Percentiles rank a stretch among this genome's conserved stretches.
These are phyloP conservation scores for Astrothelium macrocarpum DNA, from an alignment of 495 filamentous ascomycete species.

Conservation along the genomic window DNA sequence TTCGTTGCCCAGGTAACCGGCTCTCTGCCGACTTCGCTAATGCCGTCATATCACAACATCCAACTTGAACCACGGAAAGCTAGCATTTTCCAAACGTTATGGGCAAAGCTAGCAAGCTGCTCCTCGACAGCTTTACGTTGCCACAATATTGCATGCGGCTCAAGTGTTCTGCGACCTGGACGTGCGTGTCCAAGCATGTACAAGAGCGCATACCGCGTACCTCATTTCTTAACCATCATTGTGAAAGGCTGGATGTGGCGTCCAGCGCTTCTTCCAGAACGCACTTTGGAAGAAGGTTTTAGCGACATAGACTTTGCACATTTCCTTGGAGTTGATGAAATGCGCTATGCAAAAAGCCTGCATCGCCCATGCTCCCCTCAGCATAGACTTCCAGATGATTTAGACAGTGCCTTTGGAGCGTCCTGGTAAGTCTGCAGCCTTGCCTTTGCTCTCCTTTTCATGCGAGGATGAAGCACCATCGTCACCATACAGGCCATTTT, in stretches of 20 bases:
- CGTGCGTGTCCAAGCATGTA: too few species aligned
- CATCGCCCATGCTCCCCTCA: conserved; percentile 16
- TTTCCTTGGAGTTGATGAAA: background rate
- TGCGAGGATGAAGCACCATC: conserved; percentile 38
- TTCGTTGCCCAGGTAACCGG: background rate
- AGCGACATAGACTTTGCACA: too few species aligned
- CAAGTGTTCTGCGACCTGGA: too few species aligned
- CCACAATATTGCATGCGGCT: too few species aligned
- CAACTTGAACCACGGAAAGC: background rate
- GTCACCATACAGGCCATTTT: conserved; percentile 63
- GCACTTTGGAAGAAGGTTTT: too few species aligned
- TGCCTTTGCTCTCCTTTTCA: conserved; percentile 26
- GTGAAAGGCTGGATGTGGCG: too few species aligned
- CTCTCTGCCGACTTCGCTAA: too few species aligned
- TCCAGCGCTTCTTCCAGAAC: too few species aligned
- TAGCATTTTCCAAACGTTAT: background rate
- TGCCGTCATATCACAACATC: too few species aligned
- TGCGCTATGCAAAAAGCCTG: background rate
- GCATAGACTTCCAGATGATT: background rate
- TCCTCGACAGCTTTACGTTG: background rate
- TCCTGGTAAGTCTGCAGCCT: conserved; percentile 8
- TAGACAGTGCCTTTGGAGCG: background rate
- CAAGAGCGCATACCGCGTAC: too few species aligned
- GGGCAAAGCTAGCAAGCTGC: background rate
- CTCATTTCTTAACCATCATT: too few species aligned